Percentiles rank a stretch among this genome's conserved stretches.
These are phyloP conservation scores for Linum trigynum DNA, from an alignment of 345 rosid genomes.

Conservation along the genomic window DNA sequence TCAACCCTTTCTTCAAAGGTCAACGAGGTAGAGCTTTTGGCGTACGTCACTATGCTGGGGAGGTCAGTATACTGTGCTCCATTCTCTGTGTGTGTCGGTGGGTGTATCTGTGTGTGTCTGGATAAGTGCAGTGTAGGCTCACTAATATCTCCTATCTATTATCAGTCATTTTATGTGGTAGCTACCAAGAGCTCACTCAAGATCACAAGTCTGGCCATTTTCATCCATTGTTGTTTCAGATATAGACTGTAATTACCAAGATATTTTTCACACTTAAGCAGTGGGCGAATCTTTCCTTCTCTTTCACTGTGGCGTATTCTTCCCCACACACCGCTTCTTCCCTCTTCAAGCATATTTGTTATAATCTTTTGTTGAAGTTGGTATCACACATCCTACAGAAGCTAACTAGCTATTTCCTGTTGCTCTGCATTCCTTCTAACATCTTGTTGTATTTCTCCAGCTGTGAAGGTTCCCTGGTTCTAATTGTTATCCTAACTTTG, in stretches of 20 bases:
- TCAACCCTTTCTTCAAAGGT: constrained; percentile 67
- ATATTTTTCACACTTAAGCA: neutral
- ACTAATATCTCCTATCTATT: too few relatives aligned
- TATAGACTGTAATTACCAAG: too few relatives aligned
- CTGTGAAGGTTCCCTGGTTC: neutral
- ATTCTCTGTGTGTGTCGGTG: too few relatives aligned
- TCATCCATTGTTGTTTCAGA: neutral
- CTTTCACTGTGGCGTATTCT: neutral
- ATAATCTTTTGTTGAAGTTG: neutral
- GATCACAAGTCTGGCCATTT: neutral
- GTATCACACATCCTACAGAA: neutral
- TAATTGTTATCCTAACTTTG: neutral
- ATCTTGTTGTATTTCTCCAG: too few relatives aligned
- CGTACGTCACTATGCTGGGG: constrained; percentile 83
- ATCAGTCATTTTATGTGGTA: too few relatives aligned
- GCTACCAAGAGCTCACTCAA: too few relatives aligned
- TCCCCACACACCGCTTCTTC: neutral
- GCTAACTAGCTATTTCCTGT: neutral
- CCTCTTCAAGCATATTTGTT: neutral
- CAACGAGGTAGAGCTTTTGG: constrained; percentile 81
- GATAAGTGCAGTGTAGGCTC: too few relatives aligned
- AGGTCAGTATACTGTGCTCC: constrained; percentile 40
- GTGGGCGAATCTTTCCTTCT: neutral
- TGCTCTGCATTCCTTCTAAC: neutral
- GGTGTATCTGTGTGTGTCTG: too few relatives aligned